A percentile compares a stretch with the other conserved stretches of the same genome.
These are phyloP conservation scores for Wickerhamiella parazyma DNA, from an alignment of 805 yeast genomes.

Conservation along the genomic window DNA sequence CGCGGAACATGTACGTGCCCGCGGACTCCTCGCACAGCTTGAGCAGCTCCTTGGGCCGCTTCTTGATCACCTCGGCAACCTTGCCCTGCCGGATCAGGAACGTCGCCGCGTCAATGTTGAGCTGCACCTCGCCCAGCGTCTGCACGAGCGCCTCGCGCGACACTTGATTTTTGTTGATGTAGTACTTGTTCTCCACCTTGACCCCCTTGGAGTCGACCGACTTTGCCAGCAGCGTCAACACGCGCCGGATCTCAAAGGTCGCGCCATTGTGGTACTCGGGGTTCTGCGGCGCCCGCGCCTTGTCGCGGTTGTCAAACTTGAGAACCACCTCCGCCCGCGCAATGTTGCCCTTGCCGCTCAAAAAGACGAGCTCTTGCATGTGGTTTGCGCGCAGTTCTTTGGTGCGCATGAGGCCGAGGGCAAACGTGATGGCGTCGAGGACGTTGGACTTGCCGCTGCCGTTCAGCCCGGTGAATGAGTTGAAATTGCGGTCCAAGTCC, in stretches of 20 bases:
- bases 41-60: constrained; percentile 84
- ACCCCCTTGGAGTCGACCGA: constrained; percentile 24
- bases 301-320: constrained; percentile 79
- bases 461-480: constrained; percentile 93
- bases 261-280: constrained; percentile 44
- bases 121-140: constrained; percentile 84
- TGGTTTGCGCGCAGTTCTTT: constrained; percentile 88
- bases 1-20: constrained; percentile 92
- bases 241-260: constrained; percentile 75
- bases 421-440: constrained; percentile 93
- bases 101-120: constrained; percentile 93
- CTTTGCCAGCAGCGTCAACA: constrained; percentile 30
- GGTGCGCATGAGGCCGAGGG: constrained; percentile 91
- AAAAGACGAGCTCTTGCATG: constrained; percentile 85
- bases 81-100: constrained; percentile 98
- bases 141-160: constrained; percentile 86
- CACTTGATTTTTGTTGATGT: constrained; percentile 92
- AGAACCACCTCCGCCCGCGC: constrained; percentile 94
- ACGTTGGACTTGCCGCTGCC: constrained; percentile 97
- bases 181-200: constrained; percentile 81
- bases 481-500: constrained; percentile 92
- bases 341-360: constrained; percentile 96
- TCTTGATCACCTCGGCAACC: constrained; percentile 90
- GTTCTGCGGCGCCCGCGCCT: constrained; percentile 72
- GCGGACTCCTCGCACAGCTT: constrained; percentile 96